Base-by-base conservation (phyloP, 805 yeast species). In the Ogataea corticis region DNA sequence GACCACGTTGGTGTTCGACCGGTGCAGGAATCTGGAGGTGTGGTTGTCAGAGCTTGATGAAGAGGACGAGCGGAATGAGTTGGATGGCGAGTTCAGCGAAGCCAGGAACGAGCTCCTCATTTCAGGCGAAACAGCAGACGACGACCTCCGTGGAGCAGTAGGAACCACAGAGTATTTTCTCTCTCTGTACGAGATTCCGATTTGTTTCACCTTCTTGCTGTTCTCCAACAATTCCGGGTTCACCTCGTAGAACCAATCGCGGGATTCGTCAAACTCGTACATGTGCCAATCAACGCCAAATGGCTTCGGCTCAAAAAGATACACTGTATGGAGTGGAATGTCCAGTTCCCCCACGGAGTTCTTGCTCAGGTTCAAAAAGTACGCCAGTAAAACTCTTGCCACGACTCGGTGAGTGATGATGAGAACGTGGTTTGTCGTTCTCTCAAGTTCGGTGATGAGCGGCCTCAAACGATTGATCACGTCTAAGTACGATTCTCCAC, bases 401-500 rank as follows among this genome's bases (percentile, higher is more conserved):
- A 92, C 96, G 4, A 92, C 98, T 32, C 98, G 76, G 63, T 92
- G 99, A 2, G 96, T 83, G 0, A 92, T 77, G 17, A 92, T 76
- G 37, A 91, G 67, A 28, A 89, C 79, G 63, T 91, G 96, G 57
- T 89, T 96, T 9, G 87, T 85, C 35, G 95, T 87, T 52, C 99
- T 74, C 63, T 92, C 99, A 39, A 94, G 79, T 64, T 92, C 99
- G 11, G 89, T 89, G 51, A 92, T 92, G 15, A 92, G 79, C 1
- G 97, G 96, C 49, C 96, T 75, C 45, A 92, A 73, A 50, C 99
- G 75, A 54, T 90, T 88, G 59, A 94, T 85, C 11, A 94, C 99
- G 67, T 92, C 98, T 55, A 92, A 69, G 57, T 92, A 92, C 0
- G 96, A 87, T 66, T 92, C 99, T 14, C 99, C 99, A 7, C 98